A percentile compares a stretch with the other conserved stretches of the same genome.
Evolutionary conservation across 192 early-diverging fungal genomes (phyloP).

Genomic region (Phycomyces blakesleeanus): DNA sequence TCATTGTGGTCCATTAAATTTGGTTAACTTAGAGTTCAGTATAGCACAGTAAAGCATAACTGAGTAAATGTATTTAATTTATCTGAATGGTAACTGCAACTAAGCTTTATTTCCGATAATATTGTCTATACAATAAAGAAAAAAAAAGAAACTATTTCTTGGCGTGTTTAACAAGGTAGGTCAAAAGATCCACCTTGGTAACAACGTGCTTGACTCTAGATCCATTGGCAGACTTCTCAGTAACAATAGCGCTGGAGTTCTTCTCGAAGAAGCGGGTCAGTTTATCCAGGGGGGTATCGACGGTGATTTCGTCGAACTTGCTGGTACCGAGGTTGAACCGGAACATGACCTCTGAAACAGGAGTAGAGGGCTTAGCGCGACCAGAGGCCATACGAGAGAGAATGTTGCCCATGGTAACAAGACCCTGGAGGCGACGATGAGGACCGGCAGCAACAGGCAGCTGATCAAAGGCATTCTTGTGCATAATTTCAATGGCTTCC

Average conservation of each 20-base stretch:
- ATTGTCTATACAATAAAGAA: neutral
- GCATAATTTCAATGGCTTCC: conserved; percentile 88
- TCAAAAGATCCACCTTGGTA: conserved; percentile 91
- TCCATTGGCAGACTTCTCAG: conserved; percentile 50
- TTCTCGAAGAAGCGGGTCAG: conserved; percentile 91
- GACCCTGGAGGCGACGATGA: conserved; percentile 68
- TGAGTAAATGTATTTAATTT: no score
- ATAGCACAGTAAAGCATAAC: no score
- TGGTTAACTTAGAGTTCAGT: no score
- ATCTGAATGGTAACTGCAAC: no score
- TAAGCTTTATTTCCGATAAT: no score
- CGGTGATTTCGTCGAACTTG: conserved; percentile 86
- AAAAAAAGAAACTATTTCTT: conserved; percentile 13
- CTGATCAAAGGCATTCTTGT: conserved; percentile 90
- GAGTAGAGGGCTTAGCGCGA: conserved; percentile 60
- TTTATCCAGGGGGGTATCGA: conserved; percentile 76
- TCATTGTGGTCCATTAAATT: no score
- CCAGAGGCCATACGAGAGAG: conserved; percentile 63
- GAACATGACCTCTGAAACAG: conserved; percentile 79
- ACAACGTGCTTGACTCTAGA: conserved; percentile 79
- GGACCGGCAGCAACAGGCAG: conserved; percentile 81
- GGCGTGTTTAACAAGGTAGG: conserved; percentile 64
- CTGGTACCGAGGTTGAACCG: conserved; percentile 55
- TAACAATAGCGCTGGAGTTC: conserved; percentile 87
- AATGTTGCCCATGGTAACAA: conserved; percentile 76